Conservation (phyloP, 495 filamentous ascomycete genomes). For the Staphylotrichum longicolle region DNA sequence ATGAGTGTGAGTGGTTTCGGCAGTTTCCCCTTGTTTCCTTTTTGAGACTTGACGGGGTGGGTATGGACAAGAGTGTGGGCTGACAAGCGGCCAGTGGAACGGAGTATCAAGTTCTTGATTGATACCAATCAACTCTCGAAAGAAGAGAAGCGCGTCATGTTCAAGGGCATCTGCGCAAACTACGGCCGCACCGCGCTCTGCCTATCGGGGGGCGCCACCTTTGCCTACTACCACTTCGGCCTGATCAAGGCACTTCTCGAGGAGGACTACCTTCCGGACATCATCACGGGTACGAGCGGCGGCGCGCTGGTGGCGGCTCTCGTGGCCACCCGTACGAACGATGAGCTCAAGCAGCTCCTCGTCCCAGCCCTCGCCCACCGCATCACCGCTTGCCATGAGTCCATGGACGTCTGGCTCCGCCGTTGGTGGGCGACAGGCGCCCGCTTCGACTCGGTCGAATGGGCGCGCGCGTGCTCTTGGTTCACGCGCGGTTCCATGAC, state of each 20-base stretch:
- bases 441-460: constrained; percentile 87
- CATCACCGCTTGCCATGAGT: constrained; percentile 82
- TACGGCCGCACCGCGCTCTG: constrained; percentile 91
- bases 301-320: constrained; percentile 89
- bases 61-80: background rate
- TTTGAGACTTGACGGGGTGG: background rate
- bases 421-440: constrained; percentile 93
- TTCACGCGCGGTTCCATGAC: constrained; percentile 86
- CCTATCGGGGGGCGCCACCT: constrained; percentile 89
- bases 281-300: constrained; percentile 94
- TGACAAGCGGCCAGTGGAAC: constrained; percentile 46
- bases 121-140: constrained; percentile 61
- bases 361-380: constrained; percentile 79
- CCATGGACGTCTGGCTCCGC: constrained; percentile 67
- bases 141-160: constrained; percentile 76
- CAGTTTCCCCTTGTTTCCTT: background rate
- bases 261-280: constrained; percentile 78
- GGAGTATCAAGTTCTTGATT: constrained; percentile 63
- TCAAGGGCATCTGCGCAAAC: constrained; percentile 86
- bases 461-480: constrained; percentile 85
- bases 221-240: constrained; percentile 96
- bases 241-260: constrained; percentile 89
- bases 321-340: constrained; percentile 84
- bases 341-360: constrained; percentile 79
- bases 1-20: constrained; percentile 58